Conservation (phyloP, 345 rosid species). For the Moricandia moricandioides region DNA sequence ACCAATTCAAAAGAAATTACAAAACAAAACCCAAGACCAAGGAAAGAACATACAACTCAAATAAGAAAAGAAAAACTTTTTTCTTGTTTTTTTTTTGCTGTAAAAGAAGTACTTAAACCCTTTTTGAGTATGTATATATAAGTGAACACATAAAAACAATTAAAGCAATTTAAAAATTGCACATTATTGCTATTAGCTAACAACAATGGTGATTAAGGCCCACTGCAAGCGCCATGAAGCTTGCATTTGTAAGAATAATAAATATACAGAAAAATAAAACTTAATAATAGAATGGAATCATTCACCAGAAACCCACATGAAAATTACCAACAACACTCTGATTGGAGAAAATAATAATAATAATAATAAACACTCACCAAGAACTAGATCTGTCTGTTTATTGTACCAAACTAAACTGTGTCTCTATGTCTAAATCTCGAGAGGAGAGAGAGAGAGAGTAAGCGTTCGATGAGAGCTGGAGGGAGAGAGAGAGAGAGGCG, state of each 20-base stretch:
- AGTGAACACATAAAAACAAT: conserved; percentile 7
- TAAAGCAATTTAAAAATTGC: neutral
- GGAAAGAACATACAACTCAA: neutral
- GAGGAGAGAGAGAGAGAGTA: conserved; percentile 4
- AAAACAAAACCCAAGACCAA: conserved; percentile 4
- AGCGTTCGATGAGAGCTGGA: conserved; percentile 13
- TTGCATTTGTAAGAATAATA: conserved; percentile 12
- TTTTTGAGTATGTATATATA: conserved; percentile 14
- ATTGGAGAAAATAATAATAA: neutral
- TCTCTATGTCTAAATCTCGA: neutral
- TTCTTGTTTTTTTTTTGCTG: neutral
- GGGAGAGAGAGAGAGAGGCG: neutral
- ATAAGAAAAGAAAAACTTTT: neutral
- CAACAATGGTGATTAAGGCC: conserved; percentile 37
- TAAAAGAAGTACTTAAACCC: conserved; percentile 24
- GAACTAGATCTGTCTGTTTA: conserved; percentile 23
- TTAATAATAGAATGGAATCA: conserved; percentile 31
- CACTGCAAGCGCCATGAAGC: conserved; percentile 31
- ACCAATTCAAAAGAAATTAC: neutral
- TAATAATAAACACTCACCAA: conserved; percentile 23
- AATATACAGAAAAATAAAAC: neutral
- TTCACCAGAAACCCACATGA: conserved; percentile 39
- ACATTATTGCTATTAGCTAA: conserved; percentile 33
- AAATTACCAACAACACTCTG: conserved; percentile 4
- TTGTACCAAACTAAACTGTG: neutral